Base-by-base conservation (phyloP, 805 yeast species). In the Kockiozyma suomiensis region DNA sequence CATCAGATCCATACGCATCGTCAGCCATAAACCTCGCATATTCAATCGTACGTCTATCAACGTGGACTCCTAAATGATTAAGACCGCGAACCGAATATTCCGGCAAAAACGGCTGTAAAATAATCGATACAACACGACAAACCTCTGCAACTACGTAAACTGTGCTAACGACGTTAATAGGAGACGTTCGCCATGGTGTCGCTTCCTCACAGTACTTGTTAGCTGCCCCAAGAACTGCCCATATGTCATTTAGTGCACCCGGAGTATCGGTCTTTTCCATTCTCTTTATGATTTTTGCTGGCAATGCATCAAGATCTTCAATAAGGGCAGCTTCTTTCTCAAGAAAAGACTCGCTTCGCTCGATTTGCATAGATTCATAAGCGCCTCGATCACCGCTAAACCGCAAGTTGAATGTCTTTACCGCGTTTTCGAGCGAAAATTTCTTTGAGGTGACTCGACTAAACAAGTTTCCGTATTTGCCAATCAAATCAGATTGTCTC, bases 391-490 rank as follows among this genome's bases (percentile, higher is more conserved):
- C 25, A 2, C 19, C 40, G 33, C 25, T 19, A n/a, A 40, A 35
- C 53, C 42, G 42, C 45, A 35, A 7, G 52, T 38, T 33, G 47
- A 28, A 8, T 8, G 38, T 50, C 1, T 19, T 38, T 12, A 61
- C 54, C 4, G 58, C 59, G 12, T 28, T 37, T 12, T 38, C 43
- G 2, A 56, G 8, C 4, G 55, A 28, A 88, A 93, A 93, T 58
- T 85, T 84, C 35, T 80, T 77, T 0, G 92, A 89, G 56, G 96
- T 85, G 37, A 85, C 81, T 61, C 99, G 78, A 62, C 86, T 82
- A 21, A 87, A 78, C 50, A 92, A 77, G 69, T 93, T 94, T 48
- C 94, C 91, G 75, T 86, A 86, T 71, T 92, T 92, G 61, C 90
- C 90, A 58, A 90, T 85, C 42, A 93, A 76, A 66, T 84, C 82